Conservation (phyloP, 345 rosid species). For the Triadica sebifera region DNA sequence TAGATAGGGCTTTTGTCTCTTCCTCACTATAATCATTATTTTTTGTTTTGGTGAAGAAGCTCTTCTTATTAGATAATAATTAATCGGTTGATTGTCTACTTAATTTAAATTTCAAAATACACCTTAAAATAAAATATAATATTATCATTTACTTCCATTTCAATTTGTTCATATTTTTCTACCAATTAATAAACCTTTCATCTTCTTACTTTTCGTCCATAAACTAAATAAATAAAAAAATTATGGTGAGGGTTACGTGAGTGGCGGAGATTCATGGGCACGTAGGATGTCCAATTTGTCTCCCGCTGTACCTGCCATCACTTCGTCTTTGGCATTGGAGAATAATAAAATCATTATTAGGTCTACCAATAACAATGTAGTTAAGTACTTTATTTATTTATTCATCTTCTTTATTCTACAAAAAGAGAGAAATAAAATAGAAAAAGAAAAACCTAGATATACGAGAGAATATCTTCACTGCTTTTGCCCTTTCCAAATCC, state of each 20-base stretch:
- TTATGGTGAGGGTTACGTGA: too few species aligned
- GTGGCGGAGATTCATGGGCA: too few species aligned
- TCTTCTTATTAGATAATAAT: conserved; percentile 16
- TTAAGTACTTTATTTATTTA: not conserved
- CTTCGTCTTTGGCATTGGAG: not conserved
- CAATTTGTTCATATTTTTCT: too few species aligned
- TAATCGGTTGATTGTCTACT: conserved; percentile 1
- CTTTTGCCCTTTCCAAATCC: conserved; percentile 37
- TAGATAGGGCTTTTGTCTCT: conserved; percentile 22
- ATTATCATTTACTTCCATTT: not conserved
- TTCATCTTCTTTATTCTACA: not conserved
- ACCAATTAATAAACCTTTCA: too few species aligned
- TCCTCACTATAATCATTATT: conserved; percentile 7
- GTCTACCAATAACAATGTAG: not conserved
- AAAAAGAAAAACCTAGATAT: conserved; percentile 23
- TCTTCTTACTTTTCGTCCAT: too few species aligned
- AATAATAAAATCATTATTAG: not conserved
- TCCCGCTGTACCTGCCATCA: not conserved
- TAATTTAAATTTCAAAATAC: conserved; percentile 30
- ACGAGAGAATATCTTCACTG: conserved; percentile 30
- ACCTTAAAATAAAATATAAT: not conserved
- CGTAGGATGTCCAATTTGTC: not conserved
- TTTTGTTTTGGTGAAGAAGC: conserved; percentile 32
- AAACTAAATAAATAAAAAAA: too few species aligned
- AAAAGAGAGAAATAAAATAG: conserved; percentile 1